Conservation (phyloP, 2,329 filamentous ascomycete species). For the Chalaropsis thielavioides region DNA sequence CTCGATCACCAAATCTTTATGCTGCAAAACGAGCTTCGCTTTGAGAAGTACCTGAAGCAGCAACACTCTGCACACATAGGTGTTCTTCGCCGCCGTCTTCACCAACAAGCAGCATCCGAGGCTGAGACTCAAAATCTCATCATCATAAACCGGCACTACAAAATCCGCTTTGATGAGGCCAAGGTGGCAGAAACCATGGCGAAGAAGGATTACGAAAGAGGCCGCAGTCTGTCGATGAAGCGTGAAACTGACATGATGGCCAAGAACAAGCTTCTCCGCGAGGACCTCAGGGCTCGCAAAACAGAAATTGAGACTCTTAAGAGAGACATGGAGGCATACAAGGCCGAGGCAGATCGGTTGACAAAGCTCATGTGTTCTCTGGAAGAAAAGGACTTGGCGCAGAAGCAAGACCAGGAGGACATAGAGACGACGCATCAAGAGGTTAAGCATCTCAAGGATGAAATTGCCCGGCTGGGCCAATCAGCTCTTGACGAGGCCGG, state of each 20-base stretch:
- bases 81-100: conserved; percentile 57
- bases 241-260: conserved; percentile 58
- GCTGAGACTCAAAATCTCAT: conserved; percentile 72
- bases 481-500: conserved; percentile 50
- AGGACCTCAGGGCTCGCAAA: conserved; percentile 54
- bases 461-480: conserved; percentile 46
- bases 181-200: conserved; percentile 56
- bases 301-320: conserved; percentile 42
- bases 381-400: conserved; percentile 52
- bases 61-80: conserved; percentile 73
- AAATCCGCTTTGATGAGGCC: conserved; percentile 56
- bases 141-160: conserved; percentile 59
- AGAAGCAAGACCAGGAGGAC: conserved; percentile 48
- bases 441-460: conserved; percentile 41
- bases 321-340: conserved; percentile 42
- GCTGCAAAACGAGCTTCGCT: conserved; percentile 65
- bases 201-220: conserved; percentile 57
- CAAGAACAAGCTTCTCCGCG: conserved; percentile 51
- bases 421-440: conserved; percentile 48
- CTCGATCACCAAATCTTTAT: conserved; percentile 62
- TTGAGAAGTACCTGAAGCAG: conserved; percentile 70
- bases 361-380: conserved; percentile 50
- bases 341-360: conserved; percentile 48
- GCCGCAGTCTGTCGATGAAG: conserved; percentile 59
- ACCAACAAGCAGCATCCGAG: conserved; percentile 63